Percentiles rank a stretch among this genome's conserved stretches.
Conservation (phyloP, 371 early-diverging fungal genomes). For the Rhizomucor miehei region DNA sequence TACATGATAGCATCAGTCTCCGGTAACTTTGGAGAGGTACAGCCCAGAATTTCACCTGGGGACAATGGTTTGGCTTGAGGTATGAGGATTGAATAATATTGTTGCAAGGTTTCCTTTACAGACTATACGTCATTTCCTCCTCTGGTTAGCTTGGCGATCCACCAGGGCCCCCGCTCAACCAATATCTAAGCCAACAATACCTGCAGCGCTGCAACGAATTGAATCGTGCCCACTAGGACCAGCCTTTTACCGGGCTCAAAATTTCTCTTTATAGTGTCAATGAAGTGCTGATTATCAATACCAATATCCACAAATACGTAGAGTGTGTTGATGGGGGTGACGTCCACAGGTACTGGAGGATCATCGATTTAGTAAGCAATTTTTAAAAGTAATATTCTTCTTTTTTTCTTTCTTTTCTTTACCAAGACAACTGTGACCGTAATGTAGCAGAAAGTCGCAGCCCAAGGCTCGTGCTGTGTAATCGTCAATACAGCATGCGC, state of each 20-base stretch:
- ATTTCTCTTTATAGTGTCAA: constrained; percentile 83
- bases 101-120: constrained; percentile 59
- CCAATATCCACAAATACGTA: constrained; percentile 99
- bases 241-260: constrained; percentile 74
- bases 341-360: constrained; percentile 84
- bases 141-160: too few relatives aligned
- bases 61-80: constrained; percentile 97
- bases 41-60: constrained; percentile 99
- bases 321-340: constrained; percentile 92
- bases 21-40: constrained; percentile 92
- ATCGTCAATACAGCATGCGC: constrained; percentile 99
- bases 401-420: constrained; percentile 9
- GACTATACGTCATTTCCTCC: too few relatives aligned
- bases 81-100: constrained; percentile 66
- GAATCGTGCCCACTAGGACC: constrained; percentile 94
- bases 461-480: constrained; percentile 90
- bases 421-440: constrained; percentile 98
- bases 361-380: not conserved
- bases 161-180: too few relatives aligned
- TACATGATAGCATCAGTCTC: constrained; percentile 72
- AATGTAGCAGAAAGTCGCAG: constrained; percentile 98
- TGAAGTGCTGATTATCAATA: constrained; percentile 93
- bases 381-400: not conserved
- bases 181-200: constrained; percentile 24
- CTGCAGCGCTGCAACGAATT: constrained; percentile 94